Base-by-base conservation (phyloP, 495 filamentous ascomycete species). In the Podospora anserina region DNA sequence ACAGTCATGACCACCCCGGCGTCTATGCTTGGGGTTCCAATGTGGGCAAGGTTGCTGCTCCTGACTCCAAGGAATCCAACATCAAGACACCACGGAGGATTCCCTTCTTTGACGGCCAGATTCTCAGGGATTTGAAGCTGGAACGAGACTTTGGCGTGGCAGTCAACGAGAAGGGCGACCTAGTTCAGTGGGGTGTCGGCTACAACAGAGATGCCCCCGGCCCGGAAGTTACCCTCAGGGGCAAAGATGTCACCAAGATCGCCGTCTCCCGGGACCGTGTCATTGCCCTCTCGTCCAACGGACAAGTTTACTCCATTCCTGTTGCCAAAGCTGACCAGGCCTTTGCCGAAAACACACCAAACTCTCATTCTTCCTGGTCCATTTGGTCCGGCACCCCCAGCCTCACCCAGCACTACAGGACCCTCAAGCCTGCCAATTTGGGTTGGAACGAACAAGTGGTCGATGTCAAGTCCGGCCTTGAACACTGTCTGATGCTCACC, bases 11-110 rank as follows among this genome's bases (percentile, higher is more conserved):
- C 78, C 89, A 91, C 65, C 94, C 95, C 3, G 95, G 92, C 0
- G 90, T 97, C 1, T 97, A 96, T 80, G 88, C 89, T 30, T 99
- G 95, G 94, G 95, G 95, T 18, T 91, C 90, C 2, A 99, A 99
- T 74, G 84, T 80, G n/a, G 91, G 94, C 54, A 82, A 83, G 65
- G 94, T 97, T 3, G 92, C 89, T 30, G 94, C 92, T 30, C 93
- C 94, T 1, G 91, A 90, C 68, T 95, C 90, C 5, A 84, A 89
- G 55, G 92, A 97, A 60, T 78, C 78, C 26, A 78, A 87, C 58
- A 84, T 99, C 71, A 97, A 96, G 77, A 88, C 84, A 1, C 94
- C 95, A 11, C 85, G 91, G 63, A 86, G 91, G 57, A 87, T 98
- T 73, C 69, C 85, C 5, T 96, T 89, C 75, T 99, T 99, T 74